Evolutionary conservation across 176 grass and related monocot genomes (phyloP).

Genomic region (Panicum miliaceum): DNA sequence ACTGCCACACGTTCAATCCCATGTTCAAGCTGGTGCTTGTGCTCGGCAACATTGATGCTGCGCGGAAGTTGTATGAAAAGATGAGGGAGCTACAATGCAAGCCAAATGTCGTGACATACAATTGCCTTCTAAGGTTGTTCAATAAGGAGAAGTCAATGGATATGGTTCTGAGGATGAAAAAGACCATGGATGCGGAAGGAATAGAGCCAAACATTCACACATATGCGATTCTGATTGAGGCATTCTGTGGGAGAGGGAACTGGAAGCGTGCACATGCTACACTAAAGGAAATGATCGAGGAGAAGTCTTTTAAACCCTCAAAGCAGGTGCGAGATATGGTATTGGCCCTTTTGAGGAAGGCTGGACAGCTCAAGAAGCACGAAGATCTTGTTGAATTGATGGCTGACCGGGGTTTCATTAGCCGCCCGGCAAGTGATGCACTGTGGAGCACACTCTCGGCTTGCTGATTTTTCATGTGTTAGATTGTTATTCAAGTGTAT

Average conservation of each 20-base stretch:
- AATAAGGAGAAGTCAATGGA: slow-evolving; percentile 85
- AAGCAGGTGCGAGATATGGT: slow-evolving; percentile 58
- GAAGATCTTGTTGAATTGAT: slow-evolving; percentile 78
- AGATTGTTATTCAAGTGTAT: slow-evolving; percentile 4
- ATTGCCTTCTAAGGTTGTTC: slow-evolving; percentile 77
- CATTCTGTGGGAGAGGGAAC: slow-evolving; percentile 76
- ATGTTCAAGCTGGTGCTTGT: slow-evolving; percentile 69
- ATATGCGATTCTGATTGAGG: slow-evolving; percentile 62
- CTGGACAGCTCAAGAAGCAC: slow-evolving; percentile 71
- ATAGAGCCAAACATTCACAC: slow-evolving; percentile 81
- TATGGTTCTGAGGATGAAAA: slow-evolving; percentile 91
- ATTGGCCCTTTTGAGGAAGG: slow-evolving; percentile 65
- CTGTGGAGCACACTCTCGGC: slow-evolving; percentile 40
- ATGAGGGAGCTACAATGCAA: slow-evolving; percentile 78
- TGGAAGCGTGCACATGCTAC: slow-evolving; percentile 59
- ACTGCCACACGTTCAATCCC: slow-evolving; percentile 86
- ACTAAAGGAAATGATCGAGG: slow-evolving; percentile 78
- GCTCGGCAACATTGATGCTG: slow-evolving; percentile 60
- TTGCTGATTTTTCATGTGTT: slow-evolving; percentile 33
- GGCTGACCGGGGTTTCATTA: slow-evolving; percentile 72
- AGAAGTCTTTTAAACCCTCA: slow-evolving; percentile 75
- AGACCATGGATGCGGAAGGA: slow-evolving; percentile 72
- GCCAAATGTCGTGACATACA: slow-evolving; percentile 83
- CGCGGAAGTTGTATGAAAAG: slow-evolving; percentile 62
- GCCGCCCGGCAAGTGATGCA: slow-evolving; percentile 45